These are phyloP conservation scores for Pythium phragmiticola DNA, from an alignment of 352 stramenopile species.

Conservation along the genomic window DNA sequence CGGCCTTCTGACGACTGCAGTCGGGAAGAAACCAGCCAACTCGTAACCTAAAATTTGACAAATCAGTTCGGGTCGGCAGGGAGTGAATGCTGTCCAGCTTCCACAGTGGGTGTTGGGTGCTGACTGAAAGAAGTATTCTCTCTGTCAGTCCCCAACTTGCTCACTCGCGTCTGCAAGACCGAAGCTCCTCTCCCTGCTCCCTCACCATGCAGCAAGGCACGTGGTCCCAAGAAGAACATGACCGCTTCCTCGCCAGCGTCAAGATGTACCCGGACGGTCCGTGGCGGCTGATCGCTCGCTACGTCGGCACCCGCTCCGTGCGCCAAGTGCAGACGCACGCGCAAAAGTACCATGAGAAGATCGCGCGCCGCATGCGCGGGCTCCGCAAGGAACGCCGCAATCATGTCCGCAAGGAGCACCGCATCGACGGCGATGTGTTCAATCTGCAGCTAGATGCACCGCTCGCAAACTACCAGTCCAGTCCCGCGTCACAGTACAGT, in stretches of 20 bases:
- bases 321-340: conserved; percentile 25
- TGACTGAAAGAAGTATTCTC: not conserved
- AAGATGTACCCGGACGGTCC: conserved; percentile 24
- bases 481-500: no score
- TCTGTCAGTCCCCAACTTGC: conserved; percentile 3
- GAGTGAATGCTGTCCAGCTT: not conserved
- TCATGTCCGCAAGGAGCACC: conserved; percentile 20
- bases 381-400: conserved; percentile 18
- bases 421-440: conserved; percentile 17
- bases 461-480: not conserved
- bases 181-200: not conserved
- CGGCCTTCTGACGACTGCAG: no score
- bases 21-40: not conserved
- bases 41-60: not conserved
- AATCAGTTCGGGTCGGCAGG: not conserved
- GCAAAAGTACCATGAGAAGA: conserved; percentile 26
- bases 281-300: conserved; percentile 20
- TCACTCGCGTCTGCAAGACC: not conserved
- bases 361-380: conserved; percentile 19
- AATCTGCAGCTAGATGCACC: not conserved
- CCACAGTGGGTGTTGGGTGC: no score
- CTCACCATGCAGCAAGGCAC: conserved; percentile 21
- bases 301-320: conserved; percentile 25
- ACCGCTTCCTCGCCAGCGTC: conserved; percentile 27
- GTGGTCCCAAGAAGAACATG: conserved; percentile 32